phyloP scores from a whole-genome alignment of 1,139 yeast genomes.

The Groenewaldozyma sp. region DNA sequence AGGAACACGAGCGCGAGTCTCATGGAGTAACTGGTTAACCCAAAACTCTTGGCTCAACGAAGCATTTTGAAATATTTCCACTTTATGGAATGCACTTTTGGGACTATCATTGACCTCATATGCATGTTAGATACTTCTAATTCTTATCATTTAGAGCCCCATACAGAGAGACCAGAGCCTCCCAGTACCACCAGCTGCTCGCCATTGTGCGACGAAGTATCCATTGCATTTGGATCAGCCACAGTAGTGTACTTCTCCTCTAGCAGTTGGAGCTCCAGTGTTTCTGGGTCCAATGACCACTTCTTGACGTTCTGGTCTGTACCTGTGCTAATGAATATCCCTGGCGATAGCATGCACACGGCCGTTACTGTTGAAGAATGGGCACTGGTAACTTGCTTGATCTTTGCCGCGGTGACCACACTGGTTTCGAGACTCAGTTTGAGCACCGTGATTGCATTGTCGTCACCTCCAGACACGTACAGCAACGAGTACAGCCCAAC shows the following conservation, averaged over 20 bases:
- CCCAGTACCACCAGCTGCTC: constrained; percentile 15
- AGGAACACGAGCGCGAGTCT: too few species aligned
- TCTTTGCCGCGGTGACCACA: constrained; percentile 21
- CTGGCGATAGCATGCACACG: constrained; percentile 30
- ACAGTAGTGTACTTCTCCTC: constrained; percentile 52
- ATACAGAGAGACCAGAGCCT: constrained; percentile 24
- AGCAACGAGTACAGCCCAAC: constrained; percentile 12
- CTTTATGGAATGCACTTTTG: too few species aligned
- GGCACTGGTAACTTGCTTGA: constrained; percentile 41
- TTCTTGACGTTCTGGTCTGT: constrained; percentile 71
- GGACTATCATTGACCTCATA: too few species aligned
- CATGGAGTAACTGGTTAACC: too few species aligned
- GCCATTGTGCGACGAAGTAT: constrained; percentile 6
- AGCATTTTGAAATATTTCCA: too few species aligned
- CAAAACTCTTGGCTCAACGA: too few species aligned
- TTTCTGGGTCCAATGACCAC: constrained; percentile 40
- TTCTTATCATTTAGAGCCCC: too few species aligned
- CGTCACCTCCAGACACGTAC: constrained; percentile 83
- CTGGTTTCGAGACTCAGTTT: constrained; percentile 26
- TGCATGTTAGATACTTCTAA: too few species aligned
- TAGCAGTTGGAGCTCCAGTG: not conserved
- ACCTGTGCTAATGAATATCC: constrained; percentile 40
- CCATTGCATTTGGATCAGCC: constrained; percentile 76
- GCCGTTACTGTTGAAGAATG: constrained; percentile 86
- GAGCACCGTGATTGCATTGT: constrained; percentile 57